Evolutionary conservation across 2,329 filamentous ascomycete species (phyloP).

Genomic region (Fusarium xyrophilum): DNA sequence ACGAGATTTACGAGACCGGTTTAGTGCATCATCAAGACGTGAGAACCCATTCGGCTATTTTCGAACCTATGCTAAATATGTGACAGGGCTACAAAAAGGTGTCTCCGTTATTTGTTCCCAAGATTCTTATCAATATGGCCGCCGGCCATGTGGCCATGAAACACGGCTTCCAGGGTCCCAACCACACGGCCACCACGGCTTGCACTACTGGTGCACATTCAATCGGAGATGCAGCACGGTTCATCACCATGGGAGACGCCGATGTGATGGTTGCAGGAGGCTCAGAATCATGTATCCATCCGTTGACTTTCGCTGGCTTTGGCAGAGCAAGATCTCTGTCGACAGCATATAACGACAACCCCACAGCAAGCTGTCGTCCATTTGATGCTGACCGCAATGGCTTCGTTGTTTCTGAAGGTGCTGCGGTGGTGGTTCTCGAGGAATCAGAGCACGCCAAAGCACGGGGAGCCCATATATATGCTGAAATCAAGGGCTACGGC

Average conservation of each 20-base stretch:
- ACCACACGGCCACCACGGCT: slow-evolving; percentile 90
- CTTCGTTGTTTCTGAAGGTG: slow-evolving; percentile 93
- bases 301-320: slow-evolving; percentile 90
- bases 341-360: slow-evolving; percentile 78
- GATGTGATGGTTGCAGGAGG: slow-evolving; percentile 97
- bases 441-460: slow-evolving; percentile 86
- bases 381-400: slow-evolving; percentile 83
- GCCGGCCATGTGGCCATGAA: slow-evolving; percentile 95
- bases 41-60: slow-evolving; percentile 43
- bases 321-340: slow-evolving; percentile 85
- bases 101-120: slow-evolving; percentile 91
- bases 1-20: slow-evolving; percentile 87
- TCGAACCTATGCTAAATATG: slow-evolving; percentile 10
- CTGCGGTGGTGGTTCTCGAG: slow-evolving; percentile 86
- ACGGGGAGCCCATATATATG: slow-evolving; percentile 82
- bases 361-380: slow-evolving; percentile 76
- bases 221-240: slow-evolving; percentile 90
- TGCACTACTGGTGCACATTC: slow-evolving; percentile 97
- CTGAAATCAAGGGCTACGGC: slow-evolving; percentile 88
- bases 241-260: slow-evolving; percentile 90
- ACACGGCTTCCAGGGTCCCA: slow-evolving; percentile 87
- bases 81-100: slow-evolving; percentile 87
- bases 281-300: slow-evolving; percentile 94
- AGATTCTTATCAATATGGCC: slow-evolving; percentile 91
- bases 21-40: slow-evolving; percentile 77